Percentiles rank a stretch among this genome's conserved stretches.
phyloP scores from a whole-genome alignment of 306 rosid species.

The Malus domestica region ASM211411v1 NC_041800.1:32563733-32564232 shows the following conservation, averaged over 20 bases:
- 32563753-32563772: neutral
- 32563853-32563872: constrained; percentile 20
- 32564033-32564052: neutral
- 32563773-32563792: neutral
- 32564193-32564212: constrained; percentile 37
- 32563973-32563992: no score
- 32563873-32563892: constrained; percentile 15
- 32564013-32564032: neutral
- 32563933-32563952: neutral
- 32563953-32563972: no score
- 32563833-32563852: constrained; percentile 22
- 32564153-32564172: constrained; percentile 33
- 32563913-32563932: no score
- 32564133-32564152: constrained; percentile 35
- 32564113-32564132: constrained; percentile 28
- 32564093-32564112: no score
- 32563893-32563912: neutral
- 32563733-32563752: neutral
- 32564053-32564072: neutral
- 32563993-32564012: neutral
- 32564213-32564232: constrained; percentile 38
- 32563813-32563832: constrained; percentile 36
- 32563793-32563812: neutral
- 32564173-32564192: constrained; percentile 29
- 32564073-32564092: neutral